Conservation (phyloP, 75 land plant species). For the Selaginella moellendorffii region DNA sequence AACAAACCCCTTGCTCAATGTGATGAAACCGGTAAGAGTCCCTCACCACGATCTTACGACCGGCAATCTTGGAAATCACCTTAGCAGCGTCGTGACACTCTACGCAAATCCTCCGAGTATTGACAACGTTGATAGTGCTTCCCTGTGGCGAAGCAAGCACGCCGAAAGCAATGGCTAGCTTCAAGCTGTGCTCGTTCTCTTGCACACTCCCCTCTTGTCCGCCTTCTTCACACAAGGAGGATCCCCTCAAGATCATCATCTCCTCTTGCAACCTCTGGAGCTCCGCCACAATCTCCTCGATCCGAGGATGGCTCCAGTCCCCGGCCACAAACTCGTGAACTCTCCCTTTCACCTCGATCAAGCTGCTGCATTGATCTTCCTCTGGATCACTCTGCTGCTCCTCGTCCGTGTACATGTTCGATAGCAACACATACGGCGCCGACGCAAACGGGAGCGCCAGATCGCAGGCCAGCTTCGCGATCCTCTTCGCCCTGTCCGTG, state of each 20-base stretch:
- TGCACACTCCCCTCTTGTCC: not conserved
- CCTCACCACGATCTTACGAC: conserved; percentile 7
- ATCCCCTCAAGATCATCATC: not conserved
- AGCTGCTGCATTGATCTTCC: not conserved
- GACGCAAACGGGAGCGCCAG: not conserved
- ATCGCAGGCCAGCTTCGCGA: not conserved
- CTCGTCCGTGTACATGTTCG: not conserved
- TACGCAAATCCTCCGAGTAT: conserved; percentile 8
- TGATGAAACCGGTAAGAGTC: conserved; percentile 12
- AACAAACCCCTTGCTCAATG: conserved; percentile 1
- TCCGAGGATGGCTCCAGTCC: not conserved
- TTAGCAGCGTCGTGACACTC: conserved; percentile 11
- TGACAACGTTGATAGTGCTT: not conserved
- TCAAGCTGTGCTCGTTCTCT: conserved; percentile 8
- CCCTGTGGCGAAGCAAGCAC: not conserved
- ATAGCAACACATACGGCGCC: not conserved
- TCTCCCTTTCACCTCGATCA: not conserved
- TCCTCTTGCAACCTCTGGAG: not conserved
- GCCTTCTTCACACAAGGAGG: not conserved
- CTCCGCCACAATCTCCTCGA: not conserved
- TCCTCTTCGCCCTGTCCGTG: not conserved
- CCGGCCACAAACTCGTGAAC: not conserved
- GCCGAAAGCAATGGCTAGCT: conserved; percentile 7
- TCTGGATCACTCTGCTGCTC: not conserved
- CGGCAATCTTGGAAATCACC: not conserved